phyloP scores from a whole-genome alignment of 2,329 filamentous ascomycete genomes.

The Cryphonectria radicalis region DNA sequence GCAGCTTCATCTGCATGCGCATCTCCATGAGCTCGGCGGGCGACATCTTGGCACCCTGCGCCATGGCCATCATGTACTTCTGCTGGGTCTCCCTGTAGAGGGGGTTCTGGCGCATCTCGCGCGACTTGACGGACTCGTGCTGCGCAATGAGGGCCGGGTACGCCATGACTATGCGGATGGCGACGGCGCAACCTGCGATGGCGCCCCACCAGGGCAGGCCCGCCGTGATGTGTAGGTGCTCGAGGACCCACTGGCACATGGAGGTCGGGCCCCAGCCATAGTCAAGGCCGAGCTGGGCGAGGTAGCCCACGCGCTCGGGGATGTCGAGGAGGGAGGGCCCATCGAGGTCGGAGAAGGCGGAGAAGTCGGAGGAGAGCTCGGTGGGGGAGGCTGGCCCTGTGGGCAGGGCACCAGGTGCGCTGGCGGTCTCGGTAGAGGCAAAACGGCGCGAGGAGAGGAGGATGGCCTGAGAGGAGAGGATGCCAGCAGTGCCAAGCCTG shows the following conservation, averaged over 20 bases:
- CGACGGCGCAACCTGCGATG: slow-evolving; percentile 67
- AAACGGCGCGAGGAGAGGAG: slow-evolving; percentile 30
- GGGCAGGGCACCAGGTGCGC: slow-evolving; percentile 23
- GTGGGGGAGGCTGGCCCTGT: slow-evolving; percentile 30
- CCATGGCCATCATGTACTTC: slow-evolving; percentile 52
- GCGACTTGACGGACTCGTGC: slow-evolving; percentile 65
- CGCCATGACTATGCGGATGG: slow-evolving; percentile 68
- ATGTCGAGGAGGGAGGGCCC: slow-evolving; percentile 58
- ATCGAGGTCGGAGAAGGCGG: slow-evolving; percentile 39
- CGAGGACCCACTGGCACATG: slow-evolving; percentile 74
- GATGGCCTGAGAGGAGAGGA: slow-evolving; percentile 28
- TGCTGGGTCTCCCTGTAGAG: slow-evolving; percentile 56
- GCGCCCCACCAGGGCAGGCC: slow-evolving; percentile 84
- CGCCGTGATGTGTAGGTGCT: slow-evolving; percentile 77
- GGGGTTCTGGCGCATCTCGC: slow-evolving; percentile 58
- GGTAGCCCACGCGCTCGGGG: slow-evolving; percentile 79
- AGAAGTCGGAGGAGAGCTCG: slow-evolving; percentile 36
- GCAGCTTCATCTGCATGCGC: slow-evolving; percentile 50
- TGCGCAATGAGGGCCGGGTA: slow-evolving; percentile 66
- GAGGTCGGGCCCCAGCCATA: slow-evolving; percentile 83
- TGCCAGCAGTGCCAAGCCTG: slow-evolving; percentile 33
- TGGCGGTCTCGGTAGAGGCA: slow-evolving; percentile 38
- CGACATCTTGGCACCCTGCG: slow-evolving; percentile 46
- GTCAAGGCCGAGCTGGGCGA: slow-evolving; percentile 81
- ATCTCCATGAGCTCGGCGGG: slow-evolving; percentile 49